Evolutionary conservation across 23 red algal genomes (phyloP), one percentile per base, ranked within the genome.

Genomic region (Gracilaria gracilis): DNA sequence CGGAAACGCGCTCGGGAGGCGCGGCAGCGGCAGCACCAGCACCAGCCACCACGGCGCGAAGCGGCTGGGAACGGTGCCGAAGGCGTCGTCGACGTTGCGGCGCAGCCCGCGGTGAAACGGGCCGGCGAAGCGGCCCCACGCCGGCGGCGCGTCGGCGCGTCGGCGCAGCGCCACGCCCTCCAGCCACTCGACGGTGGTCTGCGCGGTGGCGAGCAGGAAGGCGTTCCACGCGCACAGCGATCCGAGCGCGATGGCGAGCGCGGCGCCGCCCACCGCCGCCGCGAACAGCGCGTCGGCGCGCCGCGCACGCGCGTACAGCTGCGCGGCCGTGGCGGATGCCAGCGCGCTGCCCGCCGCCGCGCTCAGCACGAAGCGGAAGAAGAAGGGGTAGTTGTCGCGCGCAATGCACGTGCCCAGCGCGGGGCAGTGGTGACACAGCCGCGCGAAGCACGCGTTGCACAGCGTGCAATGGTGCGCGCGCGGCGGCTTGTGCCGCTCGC

Each of bases 361-460:
- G 38, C 75, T 39, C 27, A 72, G n/a, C 6, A 96, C 58, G 53
- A 96, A 96, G 39, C 88, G 67, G 38, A 84, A 86, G 75, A 96
- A 96, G 37, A 66, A 86, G 61, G 86, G 94, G 73, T 96, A 96
- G 72, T 96, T 96, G 38, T 88, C 65, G 23, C 53, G 24, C 28
- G 76, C 94, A 39, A 96, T 61, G 79, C 86, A 91, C 31, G 75
- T 83, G 73, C 94, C 85, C 25, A 96, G 69, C 58, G 86, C 88
- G 19, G 88, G 87, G 76, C 94, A 96, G 57, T 96, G 86, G 54
- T 96, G 94, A 73, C 89, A 88, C 24, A 96, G 79, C 17, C 86
- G 88, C 37, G 84, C 29, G 55, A 85, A 88, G 89, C 94, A 96
- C 23, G 72, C 54, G 54, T 96, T 96, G 47, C 86, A 91, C 34